phyloP scores from a whole-genome alignment of 2,329 filamentous ascomycete genomes.

The Beauveria sp. region DNA sequence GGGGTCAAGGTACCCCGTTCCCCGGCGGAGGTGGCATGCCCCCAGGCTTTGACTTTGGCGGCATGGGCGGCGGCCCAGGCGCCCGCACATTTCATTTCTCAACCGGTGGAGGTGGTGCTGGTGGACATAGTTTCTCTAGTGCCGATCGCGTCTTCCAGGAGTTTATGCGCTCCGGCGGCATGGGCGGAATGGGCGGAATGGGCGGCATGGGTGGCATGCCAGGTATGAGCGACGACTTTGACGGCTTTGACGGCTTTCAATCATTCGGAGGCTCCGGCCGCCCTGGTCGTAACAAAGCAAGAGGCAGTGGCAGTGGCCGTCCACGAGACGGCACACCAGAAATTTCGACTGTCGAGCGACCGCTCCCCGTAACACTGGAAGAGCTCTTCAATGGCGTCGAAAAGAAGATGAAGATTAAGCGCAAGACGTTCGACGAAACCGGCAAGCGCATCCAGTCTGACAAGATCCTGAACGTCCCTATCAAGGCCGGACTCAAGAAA shows the following conservation, averaged over 20 bases:
- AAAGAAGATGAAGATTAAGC: conserved; percentile 98
- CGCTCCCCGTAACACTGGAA: conserved; percentile 73
- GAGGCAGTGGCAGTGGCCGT: conserved; percentile 7
- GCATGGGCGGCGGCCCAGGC: conserved; percentile 35
- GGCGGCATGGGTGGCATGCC: conserved; percentile 31
- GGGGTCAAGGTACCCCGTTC: conserved; percentile 50
- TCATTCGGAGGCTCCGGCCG: conserved; percentile 35
- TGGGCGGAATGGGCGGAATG: conserved; percentile 21
- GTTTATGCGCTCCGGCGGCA: conserved; percentile 58
- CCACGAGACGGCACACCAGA: conserved; percentile 61
- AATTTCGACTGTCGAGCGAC: conserved; percentile 82
- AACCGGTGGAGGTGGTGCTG: conserved; percentile 41
- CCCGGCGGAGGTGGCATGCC: conserved; percentile 50
- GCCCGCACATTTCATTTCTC: conserved; percentile 58
- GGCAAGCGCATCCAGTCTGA: conserved; percentile 84
- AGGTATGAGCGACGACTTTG: conserved; percentile 36
- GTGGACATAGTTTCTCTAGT: conserved; percentile 74
- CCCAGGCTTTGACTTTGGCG: conserved; percentile 49
- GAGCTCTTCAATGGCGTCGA: conserved; percentile 80
- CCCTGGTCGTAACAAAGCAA: conserved; percentile 24
- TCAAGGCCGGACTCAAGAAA: conserved; percentile 92
- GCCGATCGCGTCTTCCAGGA: conserved; percentile 79
- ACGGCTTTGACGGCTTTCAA: conserved; percentile 49
- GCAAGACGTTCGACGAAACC: conserved; percentile 82
- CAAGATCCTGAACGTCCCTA: conserved; percentile 85